phyloP scores from a whole-genome alignment of 1,139 yeast species.

The Zygosaccharomyces pseudobailii region DNA sequence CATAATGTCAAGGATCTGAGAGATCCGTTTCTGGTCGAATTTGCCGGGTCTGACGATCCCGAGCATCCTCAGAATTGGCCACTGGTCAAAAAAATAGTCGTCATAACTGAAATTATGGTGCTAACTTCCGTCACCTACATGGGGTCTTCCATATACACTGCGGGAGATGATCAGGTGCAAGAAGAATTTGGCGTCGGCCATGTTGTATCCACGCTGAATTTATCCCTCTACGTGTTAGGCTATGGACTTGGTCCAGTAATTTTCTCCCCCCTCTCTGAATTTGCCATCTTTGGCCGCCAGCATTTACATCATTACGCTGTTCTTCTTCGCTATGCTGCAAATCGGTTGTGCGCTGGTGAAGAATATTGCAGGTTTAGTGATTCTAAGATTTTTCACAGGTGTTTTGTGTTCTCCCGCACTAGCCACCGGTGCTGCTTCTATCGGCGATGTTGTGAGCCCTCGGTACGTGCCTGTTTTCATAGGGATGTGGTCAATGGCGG shows the following conservation, averaged over 20 bases:
- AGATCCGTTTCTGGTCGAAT: slow-evolving; percentile 19
- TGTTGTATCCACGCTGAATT: slow-evolving; percentile 44
- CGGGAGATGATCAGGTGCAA: slow-evolving; percentile 44
- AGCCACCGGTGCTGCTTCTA: slow-evolving; percentile 54
- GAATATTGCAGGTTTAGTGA: slow-evolving; percentile 46
- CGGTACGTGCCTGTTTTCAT: slow-evolving; percentile 41
- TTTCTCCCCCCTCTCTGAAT: slow-evolving; percentile 51
- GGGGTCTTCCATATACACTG: slow-evolving; percentile 57
- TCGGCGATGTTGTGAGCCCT: slow-evolving; percentile 48
- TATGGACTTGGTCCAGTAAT: slow-evolving; percentile 53
- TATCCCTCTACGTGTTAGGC: slow-evolving; percentile 53
- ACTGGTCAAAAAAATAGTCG: slow-evolving; percentile 35
- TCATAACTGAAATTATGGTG: slow-evolving; percentile 40
- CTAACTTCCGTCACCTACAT: slow-evolving; percentile 52
- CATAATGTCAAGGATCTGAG: background rate
- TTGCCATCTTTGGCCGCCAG: slow-evolving; percentile 50
- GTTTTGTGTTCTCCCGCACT: slow-evolving; percentile 51
- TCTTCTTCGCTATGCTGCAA: slow-evolving; percentile 52
- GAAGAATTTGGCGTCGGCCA: slow-evolving; percentile 41
- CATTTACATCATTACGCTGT: slow-evolving; percentile 49
- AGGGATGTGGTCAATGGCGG: slow-evolving; percentile 48
- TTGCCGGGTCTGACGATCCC: slow-evolving; percentile 41
- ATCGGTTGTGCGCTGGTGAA: slow-evolving; percentile 54
- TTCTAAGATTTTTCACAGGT: slow-evolving; percentile 50
- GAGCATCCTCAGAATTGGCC: slow-evolving; percentile 59